Base-by-base conservation (phyloP, 106 monocot genomes). In the Apostasia ramifera region DNA sequence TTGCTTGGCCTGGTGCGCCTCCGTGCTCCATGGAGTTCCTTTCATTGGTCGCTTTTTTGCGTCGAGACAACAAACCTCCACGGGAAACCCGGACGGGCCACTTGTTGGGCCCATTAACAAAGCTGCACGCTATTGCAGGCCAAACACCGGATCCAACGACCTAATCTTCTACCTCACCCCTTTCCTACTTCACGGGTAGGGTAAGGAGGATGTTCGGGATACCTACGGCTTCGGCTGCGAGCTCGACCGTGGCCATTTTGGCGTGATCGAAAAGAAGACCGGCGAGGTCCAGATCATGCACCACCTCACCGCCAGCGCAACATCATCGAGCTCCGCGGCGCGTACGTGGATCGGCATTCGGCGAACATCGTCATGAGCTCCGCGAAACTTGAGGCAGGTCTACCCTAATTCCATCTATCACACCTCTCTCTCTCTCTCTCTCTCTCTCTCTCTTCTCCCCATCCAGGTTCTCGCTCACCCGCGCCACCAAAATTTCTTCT, bases 241-340 rank as follows among this genome's bases (percentile, higher is more conserved):
- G 80, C 82, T 87, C 41, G 86, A 83, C 0, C 79, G 86, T 3
- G 86, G 86, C 11, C 88, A 88, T 73, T 88, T 88, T 47, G 88
- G 88, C 40, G 76, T 84, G 9, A 85, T 81, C 6, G 66, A 79
- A 66, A 57, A 48, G 37, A 40, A 15, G 48, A 79, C 84, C 2
- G 78, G 81, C 5, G 67, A 87, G 83, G 83, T 87, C 45, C 87
- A 87, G 88, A 85, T 88, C 82, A 88, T 88, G 88, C 84, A 88
- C 68, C 88, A 88, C 55, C 74, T 88, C 63, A 82, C 84, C 15
- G 85, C 47, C 84, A 88, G 70, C 81, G 71, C 67, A 81, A 88
- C 76, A 85, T 88, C 58, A 82, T 88, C 44, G 84, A 81, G 79
- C 81, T 88, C 68, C 70, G 68, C 12, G 88, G 82, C 13, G 87